These are phyloP conservation scores for Amaranthus tricolor DNA, from an alignment of 179 eudicot species.

Conservation along the genomic window DNA sequence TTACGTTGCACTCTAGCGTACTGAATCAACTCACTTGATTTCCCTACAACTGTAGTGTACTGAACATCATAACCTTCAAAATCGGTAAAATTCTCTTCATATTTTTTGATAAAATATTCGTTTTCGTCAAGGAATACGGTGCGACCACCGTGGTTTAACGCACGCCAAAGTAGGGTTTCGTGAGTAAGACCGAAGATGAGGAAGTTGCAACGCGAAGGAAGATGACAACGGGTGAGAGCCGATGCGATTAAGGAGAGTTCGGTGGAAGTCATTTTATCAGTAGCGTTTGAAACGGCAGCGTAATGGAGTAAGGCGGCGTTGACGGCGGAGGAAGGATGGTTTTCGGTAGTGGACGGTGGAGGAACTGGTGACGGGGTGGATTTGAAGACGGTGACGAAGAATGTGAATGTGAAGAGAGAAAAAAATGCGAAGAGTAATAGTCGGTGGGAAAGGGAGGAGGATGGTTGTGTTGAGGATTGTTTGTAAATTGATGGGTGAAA, in stretches of 20 bases:
- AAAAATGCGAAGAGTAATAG: constrained; percentile 40
- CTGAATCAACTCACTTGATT: constrained; percentile 30
- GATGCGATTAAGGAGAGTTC: constrained; percentile 46
- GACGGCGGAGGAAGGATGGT: constrained; percentile 13
- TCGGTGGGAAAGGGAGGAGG: constrained; percentile 30
- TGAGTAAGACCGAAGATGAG: constrained; percentile 79
- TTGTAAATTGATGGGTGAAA: constrained; percentile 64
- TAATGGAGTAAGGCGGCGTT: constrained; percentile 32
- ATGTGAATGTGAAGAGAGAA: constrained; percentile 43
- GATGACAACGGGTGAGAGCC: constrained; percentile 38
- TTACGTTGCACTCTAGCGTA: constrained; percentile 28
- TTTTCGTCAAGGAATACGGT: constrained; percentile 72
- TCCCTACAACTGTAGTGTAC: constrained; percentile 52
- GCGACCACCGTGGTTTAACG: constrained; percentile 57
- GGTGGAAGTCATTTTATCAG: constrained; percentile 37
- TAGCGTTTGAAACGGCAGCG: constrained; percentile 38
- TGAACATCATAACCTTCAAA: constrained; percentile 78
- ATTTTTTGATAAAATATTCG: constrained; percentile 36
- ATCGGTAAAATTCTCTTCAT: constrained; percentile 41
- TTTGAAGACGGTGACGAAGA: constrained; percentile 44
- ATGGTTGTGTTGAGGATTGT: constrained; percentile 14
- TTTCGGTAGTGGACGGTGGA: constrained; percentile 19
- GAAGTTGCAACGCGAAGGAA: constrained; percentile 41
- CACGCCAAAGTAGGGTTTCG: constrained; percentile 70
- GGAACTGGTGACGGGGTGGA: constrained; percentile 15